Percentiles rank a stretch among this genome's conserved stretches.
Conservation (phyloP, 768 basidiomycete species). For the Clavaria fumosa region DNA sequence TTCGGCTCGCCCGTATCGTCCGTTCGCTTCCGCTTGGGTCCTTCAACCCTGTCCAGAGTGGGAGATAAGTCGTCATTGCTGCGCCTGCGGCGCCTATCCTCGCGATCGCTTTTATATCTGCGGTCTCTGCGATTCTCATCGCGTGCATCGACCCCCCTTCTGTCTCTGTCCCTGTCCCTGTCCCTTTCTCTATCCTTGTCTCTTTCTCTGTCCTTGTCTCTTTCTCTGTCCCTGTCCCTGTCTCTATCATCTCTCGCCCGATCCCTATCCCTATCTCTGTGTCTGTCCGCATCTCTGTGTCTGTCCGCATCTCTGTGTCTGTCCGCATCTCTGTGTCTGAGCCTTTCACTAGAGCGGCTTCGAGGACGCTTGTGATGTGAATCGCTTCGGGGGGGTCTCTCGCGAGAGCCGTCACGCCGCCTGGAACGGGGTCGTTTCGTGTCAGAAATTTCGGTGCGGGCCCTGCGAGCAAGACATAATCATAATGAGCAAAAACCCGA, state of each 20-base stretch:
- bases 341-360: conserved; percentile 35
- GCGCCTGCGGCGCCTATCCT: conserved; percentile 50
- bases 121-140: too few species aligned
- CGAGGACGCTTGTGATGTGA: conserved; percentile 32
- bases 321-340: conserved; percentile 36
- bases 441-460: conserved; percentile 61
- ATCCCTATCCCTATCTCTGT: conserved; percentile 32
- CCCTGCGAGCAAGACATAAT: conserved; percentile 21
- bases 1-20: conserved; percentile 33
- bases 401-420: conserved; percentile 31
- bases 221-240: too few species aligned
- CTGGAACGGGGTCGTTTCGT: conserved; percentile 57
- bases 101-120: conserved; percentile 30
- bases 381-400: conserved; percentile 29
- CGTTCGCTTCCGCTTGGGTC: conserved; percentile 48
- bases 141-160: too few species aligned
- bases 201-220: too few species aligned
- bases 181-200: too few species aligned
- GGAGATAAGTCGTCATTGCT: conserved; percentile 48
- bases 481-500: conserved; percentile 1
- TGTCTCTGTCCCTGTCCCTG: too few species aligned
- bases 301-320: conserved; percentile 39
- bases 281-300: conserved; percentile 38
- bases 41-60: conserved; percentile 32
- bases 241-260: too few species aligned